phyloP scores from a whole-genome alignment of 2,329 filamentous ascomycete genomes.

The Phialophora verrucosa region DNA sequence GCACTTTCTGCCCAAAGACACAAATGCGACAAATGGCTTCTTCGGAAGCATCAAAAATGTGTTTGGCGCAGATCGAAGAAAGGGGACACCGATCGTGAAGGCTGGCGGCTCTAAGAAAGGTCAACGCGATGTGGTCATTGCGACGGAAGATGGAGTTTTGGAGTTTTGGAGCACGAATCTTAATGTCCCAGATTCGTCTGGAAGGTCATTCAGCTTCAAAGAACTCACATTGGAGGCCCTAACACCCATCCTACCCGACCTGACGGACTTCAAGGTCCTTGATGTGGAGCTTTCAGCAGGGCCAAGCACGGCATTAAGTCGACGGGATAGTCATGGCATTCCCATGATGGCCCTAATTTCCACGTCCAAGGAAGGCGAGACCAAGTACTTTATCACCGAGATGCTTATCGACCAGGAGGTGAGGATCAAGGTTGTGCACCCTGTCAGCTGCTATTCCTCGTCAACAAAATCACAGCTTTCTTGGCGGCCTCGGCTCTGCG shows the following conservation, averaged over 20 bases:
- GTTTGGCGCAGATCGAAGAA: conserved; percentile 72
- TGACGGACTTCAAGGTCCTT: conserved; percentile 61
- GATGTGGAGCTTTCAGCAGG: conserved; percentile 65
- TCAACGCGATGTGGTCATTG: conserved; percentile 81
- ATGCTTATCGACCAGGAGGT: conserved; percentile 63
- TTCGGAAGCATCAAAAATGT: conserved; percentile 81
- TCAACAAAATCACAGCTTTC: conserved; percentile 49
- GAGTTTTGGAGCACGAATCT: conserved; percentile 89
- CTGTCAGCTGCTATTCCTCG: conserved; percentile 68
- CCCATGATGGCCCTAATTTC: conserved; percentile 67
- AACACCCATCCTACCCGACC: conserved; percentile 54
- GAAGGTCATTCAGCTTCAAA: conserved; percentile 73
- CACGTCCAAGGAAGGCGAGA: conserved; percentile 58
- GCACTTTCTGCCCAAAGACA: conserved; percentile 72
- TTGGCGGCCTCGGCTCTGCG: conserved; percentile 69
- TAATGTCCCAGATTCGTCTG: conserved; percentile 78
- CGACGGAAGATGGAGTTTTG: conserved; percentile 76
- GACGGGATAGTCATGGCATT: conserved; percentile 50
- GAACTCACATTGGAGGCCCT: conserved; percentile 65
- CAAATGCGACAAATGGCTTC: conserved; percentile 68
- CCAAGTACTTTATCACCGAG: conserved; percentile 78
- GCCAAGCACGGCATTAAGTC: conserved; percentile 34
- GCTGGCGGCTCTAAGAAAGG: conserved; percentile 74
- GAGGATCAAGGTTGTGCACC: conserved; percentile 70
- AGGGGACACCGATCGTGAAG: conserved; percentile 79